Evolutionary conservation across 129 eudicot species (phyloP).

Genomic region (Escallonia rubra): DNA sequence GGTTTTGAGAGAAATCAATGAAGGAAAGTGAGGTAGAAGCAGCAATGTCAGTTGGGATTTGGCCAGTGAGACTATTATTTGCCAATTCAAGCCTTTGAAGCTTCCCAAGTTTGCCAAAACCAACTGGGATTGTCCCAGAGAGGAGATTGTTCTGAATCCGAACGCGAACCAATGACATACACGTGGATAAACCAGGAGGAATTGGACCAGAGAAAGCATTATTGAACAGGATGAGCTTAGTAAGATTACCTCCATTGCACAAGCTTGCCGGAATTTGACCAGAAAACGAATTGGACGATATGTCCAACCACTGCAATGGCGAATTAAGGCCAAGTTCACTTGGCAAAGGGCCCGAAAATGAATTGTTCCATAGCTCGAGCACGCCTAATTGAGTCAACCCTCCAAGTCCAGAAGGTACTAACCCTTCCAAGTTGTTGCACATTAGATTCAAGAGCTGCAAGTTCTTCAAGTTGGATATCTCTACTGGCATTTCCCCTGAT

Average conservation of each 20-base stretch:
- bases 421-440: slow-evolving; percentile 58
- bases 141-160: slow-evolving; percentile 77
- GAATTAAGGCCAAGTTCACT: slow-evolving; percentile 57
- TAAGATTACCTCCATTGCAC: slow-evolving; percentile 69
- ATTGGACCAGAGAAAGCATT: slow-evolving; percentile 64
- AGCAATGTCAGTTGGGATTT: slow-evolving; percentile 64
- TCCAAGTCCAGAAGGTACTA: slow-evolving; percentile 46
- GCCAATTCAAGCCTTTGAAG: slow-evolving; percentile 81
- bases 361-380: slow-evolving; percentile 87
- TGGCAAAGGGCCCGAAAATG: slow-evolving; percentile 71
- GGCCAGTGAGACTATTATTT: slow-evolving; percentile 70
- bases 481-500: slow-evolving; percentile 66
- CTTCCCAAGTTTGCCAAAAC: slow-evolving; percentile 62
- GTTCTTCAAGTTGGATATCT: slow-evolving; percentile 47
- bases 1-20: slow-evolving; percentile 69
- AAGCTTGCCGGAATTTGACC: slow-evolving; percentile 61
- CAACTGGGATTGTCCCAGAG: slow-evolving; percentile 69
- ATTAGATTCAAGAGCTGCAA: slow-evolving; percentile 78
- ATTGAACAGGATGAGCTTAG: slow-evolving; percentile 71
- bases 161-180: slow-evolving; percentile 64
- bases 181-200: slow-evolving; percentile 49
- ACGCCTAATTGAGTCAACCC: slow-evolving; percentile 48
- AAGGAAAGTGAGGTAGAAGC: slow-evolving; percentile 66
- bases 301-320: slow-evolving; percentile 75
- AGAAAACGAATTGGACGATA: slow-evolving; percentile 74